A percentile compares a stretch with the other conserved stretches of the same genome.
phyloP scores from a whole-genome alignment of 2,329 filamentous ascomycete species.

The Thelonectria blattea region DNA sequence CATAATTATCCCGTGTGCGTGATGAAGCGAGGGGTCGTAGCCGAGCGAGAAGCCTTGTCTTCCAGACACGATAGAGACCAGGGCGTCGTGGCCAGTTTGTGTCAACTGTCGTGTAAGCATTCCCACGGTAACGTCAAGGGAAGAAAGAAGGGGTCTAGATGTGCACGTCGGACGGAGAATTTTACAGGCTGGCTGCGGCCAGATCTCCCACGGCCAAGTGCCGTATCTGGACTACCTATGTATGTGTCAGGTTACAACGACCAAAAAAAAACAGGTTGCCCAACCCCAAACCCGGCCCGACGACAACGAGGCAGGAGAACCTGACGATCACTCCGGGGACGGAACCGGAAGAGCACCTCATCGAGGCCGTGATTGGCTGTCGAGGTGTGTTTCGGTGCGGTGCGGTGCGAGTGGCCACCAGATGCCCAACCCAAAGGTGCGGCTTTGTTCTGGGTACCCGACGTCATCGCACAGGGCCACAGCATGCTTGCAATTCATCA shows the following conservation, averaged over 20 bases:
- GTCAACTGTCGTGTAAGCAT: not conserved
- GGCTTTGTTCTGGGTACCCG: conserved; percentile 13
- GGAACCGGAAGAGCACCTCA: conserved; percentile 3
- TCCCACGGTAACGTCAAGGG: not conserved
- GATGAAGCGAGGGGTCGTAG: not conserved
- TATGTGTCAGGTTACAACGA: conserved; percentile 6
- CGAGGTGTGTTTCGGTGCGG: not conserved
- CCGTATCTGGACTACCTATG: conserved; percentile 27
- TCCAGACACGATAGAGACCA: not conserved
- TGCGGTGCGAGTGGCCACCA: conserved; percentile 13
- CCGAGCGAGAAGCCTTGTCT: conserved; percentile 2
- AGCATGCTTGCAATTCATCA: not conserved
- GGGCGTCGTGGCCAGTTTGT: not conserved
- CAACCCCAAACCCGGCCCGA: conserved; percentile 29
- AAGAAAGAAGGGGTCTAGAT: not conserved
- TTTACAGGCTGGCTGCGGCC: not conserved
- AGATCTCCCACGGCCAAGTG: conserved; percentile 8
- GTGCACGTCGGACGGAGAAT: conserved; percentile 22
- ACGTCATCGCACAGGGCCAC: conserved; percentile 36
- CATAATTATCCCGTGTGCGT: not conserved
- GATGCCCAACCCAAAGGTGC: conserved; percentile 21
- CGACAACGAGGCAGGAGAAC: conserved; percentile 15
- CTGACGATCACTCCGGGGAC: conserved; percentile 34
- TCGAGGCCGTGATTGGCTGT: conserved; percentile 19
- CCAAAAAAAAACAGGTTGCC: conserved; percentile 22